These are phyloP conservation scores for Fusarium keratoplasticum DNA, from an alignment of 2,329 filamentous ascomycete species.

Conservation along the genomic window DNA sequence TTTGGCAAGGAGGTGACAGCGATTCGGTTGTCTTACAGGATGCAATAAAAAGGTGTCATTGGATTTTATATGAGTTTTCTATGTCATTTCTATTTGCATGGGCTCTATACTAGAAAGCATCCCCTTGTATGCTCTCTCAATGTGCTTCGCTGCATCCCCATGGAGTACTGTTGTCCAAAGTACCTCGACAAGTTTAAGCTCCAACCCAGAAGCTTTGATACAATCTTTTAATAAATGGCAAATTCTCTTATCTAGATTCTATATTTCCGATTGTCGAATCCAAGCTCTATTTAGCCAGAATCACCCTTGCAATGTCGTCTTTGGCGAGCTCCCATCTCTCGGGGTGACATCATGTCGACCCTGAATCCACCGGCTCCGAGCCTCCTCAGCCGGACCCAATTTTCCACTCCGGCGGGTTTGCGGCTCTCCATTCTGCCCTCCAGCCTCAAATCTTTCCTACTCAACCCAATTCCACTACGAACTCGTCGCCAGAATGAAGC, in stretches of 20 bases:
- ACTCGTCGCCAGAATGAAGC: constrained; percentile 52
- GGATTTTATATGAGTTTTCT: not conserved
- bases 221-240: not conserved
- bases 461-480: constrained; percentile 12
- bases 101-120: not conserved
- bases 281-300: not conserved
- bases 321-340: constrained; percentile 3
- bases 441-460: constrained; percentile 13
- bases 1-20: constrained; percentile 10
- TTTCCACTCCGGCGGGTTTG: constrained; percentile 29
- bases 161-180: not conserved
- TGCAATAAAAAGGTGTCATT: not conserved
- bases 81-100: not conserved
- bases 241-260: not conserved
- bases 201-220: not conserved
- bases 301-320: not conserved
- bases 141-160: not conserved
- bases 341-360: constrained; percentile 40
- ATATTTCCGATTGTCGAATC: not conserved
- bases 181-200: not conserved
- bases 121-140: not conserved
- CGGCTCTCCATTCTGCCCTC: constrained; percentile 9
- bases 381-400: constrained; percentile 33
- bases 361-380: constrained; percentile 29
- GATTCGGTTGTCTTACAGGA: not conserved